Percentiles rank a stretch among this genome's conserved stretches.
Conservation (phyloP, 306 rosid genomes). For the Fragaria nilgerrensis region DNA sequence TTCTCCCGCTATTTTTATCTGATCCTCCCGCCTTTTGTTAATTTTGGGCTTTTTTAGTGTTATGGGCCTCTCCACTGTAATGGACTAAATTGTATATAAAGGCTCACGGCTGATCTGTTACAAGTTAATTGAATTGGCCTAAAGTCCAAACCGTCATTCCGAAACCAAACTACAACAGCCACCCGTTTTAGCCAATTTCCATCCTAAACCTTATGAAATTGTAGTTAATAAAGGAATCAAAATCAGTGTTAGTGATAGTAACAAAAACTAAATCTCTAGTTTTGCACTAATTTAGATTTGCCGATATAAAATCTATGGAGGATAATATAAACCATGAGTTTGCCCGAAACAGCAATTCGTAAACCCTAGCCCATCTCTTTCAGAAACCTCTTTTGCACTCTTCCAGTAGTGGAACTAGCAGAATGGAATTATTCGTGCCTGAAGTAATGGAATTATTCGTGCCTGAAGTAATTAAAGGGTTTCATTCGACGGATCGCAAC, state of each 20-base stretch:
- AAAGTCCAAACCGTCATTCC: too few species aligned
- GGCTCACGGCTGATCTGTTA: too few species aligned
- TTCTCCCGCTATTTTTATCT: too few species aligned
- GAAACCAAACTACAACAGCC: too few species aligned
- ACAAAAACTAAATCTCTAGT: not conserved
- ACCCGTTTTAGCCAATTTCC: too few species aligned
- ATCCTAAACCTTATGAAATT: not conserved
- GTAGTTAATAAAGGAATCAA: not conserved
- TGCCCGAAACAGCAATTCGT: not conserved
- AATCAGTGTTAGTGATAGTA: not conserved
- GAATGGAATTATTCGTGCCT: not conserved
- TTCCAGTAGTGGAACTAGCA: not conserved
- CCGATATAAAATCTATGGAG: not conserved
- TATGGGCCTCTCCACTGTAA: too few species aligned
- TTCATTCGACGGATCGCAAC: constrained; percentile 12
- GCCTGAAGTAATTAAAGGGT: not conserved
- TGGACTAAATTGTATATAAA: too few species aligned
- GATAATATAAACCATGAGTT: not conserved
- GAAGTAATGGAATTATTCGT: not conserved
- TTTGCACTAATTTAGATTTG: not conserved
- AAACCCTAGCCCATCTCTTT: not conserved
- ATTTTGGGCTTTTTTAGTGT: too few species aligned
- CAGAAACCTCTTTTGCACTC: not conserved
- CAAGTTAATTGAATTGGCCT: too few species aligned
- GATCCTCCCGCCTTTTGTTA: too few species aligned